Percentiles rank a stretch among this genome's conserved stretches.
Conservation (phyloP, 495 filamentous ascomycete genomes). For the Podospora comata region DNA sequence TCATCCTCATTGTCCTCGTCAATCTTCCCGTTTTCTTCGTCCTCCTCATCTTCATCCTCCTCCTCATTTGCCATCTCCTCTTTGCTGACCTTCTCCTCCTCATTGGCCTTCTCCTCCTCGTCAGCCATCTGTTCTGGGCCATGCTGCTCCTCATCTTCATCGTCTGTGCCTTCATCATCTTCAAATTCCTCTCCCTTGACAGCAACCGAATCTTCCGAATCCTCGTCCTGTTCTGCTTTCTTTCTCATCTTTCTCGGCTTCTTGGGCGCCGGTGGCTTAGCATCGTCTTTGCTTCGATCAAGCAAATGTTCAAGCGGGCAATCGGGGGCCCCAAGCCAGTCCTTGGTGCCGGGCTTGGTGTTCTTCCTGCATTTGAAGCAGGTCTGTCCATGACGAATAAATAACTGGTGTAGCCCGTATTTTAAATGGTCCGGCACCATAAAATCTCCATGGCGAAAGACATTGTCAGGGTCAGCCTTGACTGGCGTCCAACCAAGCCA, state of each 20-base stretch:
- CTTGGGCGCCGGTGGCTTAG: conserved; percentile 7
- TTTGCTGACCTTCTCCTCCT: background rate
- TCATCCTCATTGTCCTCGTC: background rate
- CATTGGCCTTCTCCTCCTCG: background rate
- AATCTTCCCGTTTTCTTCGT: background rate
- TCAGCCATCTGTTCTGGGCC: too few species aligned
- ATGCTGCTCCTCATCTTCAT: background rate
- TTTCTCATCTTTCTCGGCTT: conserved; percentile 5
- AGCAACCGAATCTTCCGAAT: background rate
- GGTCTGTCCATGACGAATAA: conserved; percentile 79
- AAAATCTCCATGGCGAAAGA: conserved; percentile 78
- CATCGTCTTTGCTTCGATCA: conserved; percentile 28
- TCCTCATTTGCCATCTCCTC: background rate
- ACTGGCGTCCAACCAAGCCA: conserved; percentile 81
- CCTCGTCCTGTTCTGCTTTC: conserved; percentile 4
- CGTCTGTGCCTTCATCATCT: background rate
- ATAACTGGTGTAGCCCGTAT: conserved; percentile 81
- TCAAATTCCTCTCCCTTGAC: background rate
- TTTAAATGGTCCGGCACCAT: conserved; percentile 81
- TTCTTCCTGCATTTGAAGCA: conserved; percentile 73
- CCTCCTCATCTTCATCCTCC: background rate
- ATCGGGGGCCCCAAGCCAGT: conserved; percentile 37
- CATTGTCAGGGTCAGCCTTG: conserved; percentile 62
- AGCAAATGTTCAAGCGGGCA: conserved; percentile 53
- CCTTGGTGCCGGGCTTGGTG: conserved; percentile 45